Conservation (phyloP, 108 stramenopile genomes). For the Fragilariopsis cylindrus region DNA sequence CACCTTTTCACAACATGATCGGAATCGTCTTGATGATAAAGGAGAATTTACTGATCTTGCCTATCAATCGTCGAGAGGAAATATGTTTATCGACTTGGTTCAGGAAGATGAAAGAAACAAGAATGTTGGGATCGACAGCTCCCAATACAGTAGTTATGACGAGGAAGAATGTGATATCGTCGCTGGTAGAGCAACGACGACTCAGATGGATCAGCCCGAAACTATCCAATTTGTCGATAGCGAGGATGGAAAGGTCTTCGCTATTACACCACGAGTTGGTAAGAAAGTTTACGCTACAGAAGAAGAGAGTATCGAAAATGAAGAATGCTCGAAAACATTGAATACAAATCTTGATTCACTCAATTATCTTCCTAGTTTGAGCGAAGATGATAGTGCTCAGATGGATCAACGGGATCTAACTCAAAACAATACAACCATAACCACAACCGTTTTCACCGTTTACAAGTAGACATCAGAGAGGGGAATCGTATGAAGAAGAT, state of each 20-base stretch:
- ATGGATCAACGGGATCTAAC: not conserved
- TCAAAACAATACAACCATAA: not conserved
- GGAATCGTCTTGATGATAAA: not conserved
- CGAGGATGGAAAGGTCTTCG: constrained; percentile 15
- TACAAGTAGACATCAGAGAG: not conserved
- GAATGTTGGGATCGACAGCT: not conserved
- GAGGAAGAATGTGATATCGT: not conserved
- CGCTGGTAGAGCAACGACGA: not conserved
- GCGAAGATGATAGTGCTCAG: not conserved
- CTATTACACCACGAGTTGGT: not conserved
- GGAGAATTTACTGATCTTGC: not conserved
- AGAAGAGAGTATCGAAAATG: not conserved
- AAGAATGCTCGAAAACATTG: constrained; percentile 14
- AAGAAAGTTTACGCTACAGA: not conserved
- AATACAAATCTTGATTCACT: constrained; percentile 10
- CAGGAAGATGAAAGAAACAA: not conserved
- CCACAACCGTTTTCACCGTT: not conserved
- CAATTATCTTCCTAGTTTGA: not conserved
- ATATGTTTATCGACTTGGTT: not conserved
- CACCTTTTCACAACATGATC: not conserved
- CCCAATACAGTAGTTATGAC: not conserved
- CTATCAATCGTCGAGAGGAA: not conserved
- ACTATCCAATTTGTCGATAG: constrained; percentile 17
- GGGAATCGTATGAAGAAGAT: constrained; percentile 7
- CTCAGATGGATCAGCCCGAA: not conserved